These are phyloP conservation scores for Microbotryum silenes-acaulis DNA, from an alignment of 1,284 basidiomycete genomes.

Conservation along the genomic window DNA sequence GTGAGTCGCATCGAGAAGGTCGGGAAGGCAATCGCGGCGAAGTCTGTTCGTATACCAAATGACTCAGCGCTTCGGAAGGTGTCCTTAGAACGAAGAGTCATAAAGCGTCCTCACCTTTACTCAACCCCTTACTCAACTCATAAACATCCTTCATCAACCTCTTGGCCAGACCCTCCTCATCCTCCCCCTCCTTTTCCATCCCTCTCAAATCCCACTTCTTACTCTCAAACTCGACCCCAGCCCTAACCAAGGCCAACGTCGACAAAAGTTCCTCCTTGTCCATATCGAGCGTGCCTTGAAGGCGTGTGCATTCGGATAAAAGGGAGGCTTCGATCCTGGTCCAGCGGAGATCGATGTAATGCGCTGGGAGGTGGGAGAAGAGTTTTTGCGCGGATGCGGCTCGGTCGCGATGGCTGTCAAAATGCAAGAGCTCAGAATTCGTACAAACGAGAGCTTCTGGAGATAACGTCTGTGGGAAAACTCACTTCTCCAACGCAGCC, in stretches of 20 bases:
- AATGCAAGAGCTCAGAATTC: too few species aligned
- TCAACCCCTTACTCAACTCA: constrained; percentile 48
- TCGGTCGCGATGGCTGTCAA: constrained; percentile 56
- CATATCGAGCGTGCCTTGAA: constrained; percentile 33
- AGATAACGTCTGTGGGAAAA: constrained; percentile 11
- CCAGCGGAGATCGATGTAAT: constrained; percentile 64
- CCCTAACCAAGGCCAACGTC: constrained; percentile 34
- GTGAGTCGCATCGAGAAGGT: constrained; percentile 51
- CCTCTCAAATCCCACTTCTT: constrained; percentile 27
- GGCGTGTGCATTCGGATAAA: constrained; percentile 58
- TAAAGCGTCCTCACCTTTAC: constrained; percentile 49
- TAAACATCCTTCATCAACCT: constrained; percentile 52
- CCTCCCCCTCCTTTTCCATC: constrained; percentile 42
- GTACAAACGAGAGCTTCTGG: too few species aligned
- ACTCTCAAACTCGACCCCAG: constrained; percentile 26
- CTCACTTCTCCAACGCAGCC: constrained; percentile 77
- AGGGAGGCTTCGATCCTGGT: constrained; percentile 65
- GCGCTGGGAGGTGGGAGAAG: constrained; percentile 67
- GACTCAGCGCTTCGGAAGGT: neutral
- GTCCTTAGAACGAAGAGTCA: too few species aligned
- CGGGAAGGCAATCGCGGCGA: constrained; percentile 59
- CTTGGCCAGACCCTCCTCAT: constrained; percentile 45
- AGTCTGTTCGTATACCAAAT: constrained; percentile 46
- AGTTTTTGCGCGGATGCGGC: constrained; percentile 56
- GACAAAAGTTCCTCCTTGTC: constrained; percentile 33